Evolutionary conservation across 352 stramenopile genomes (phyloP), one percentile per base, ranked within the genome.

Genomic region (Albugo candida): DNA sequence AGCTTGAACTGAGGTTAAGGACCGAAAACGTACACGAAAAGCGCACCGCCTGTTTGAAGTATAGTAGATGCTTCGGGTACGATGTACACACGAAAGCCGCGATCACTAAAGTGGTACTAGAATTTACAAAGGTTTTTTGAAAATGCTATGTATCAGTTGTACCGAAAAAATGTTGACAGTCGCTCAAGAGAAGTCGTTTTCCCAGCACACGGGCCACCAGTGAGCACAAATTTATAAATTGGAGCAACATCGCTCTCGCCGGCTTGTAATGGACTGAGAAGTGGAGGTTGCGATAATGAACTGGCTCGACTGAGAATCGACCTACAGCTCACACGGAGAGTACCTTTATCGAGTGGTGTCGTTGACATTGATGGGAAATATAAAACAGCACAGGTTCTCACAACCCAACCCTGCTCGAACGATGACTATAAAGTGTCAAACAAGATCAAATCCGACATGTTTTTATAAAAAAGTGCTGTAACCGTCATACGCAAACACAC

Each of bases 1-100:
- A 21, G 10, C 43, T 8, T 48, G n/a, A 37, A 16, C 40, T 1
- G 37, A 48, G 19, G 20, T 16, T 19, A 48, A 18, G 13, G 24
- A 13, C 13, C 1, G 41, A 18, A 35, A 17, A 72, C 68, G 35
- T 57, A 83, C 69, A 89, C 56, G 53, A 92, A 87, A 58, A 81
- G 80, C 2, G 79, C 75, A 34, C 94, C 94, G 60, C 96, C 96
- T 12, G 68, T 95, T 49, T 92, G 83, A 47, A 98, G 66, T 49
- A 97, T 55, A 20, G 89, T 97, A 53, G 94, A 96, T 6, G 86
- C 91, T 62, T 98, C 94, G 5, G 93, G 92, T 43, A 95, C 87
- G 35, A 86, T 73, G 52, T 96, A 95, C n/a, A 96, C 85, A 57
- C 93, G 81, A 63, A 97, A 97, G 24, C 87, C 85, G 41, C 85